A percentile compares a stretch with the other conserved stretches of the same genome.
phyloP scores from a whole-genome alignment of 768 basidiomycete species.

The Mycena sanguinolenta region DNA sequence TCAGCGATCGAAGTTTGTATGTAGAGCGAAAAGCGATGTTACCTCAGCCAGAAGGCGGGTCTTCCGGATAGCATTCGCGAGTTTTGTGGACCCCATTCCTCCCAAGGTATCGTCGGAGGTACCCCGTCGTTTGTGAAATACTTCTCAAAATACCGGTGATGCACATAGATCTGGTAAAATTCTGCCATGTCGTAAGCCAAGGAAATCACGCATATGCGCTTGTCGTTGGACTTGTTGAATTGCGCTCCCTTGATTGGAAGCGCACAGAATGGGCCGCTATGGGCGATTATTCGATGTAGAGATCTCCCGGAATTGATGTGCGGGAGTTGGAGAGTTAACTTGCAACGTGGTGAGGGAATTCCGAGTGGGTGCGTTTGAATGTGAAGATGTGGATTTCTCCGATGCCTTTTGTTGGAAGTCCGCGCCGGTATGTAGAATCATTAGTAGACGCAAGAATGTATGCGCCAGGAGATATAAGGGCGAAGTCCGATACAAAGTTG shows the following conservation, averaged over 20 bases:
- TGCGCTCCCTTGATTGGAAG: not conserved
- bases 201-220: constrained; percentile 18
- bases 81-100: constrained; percentile 29
- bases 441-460: not conserved
- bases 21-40: not conserved
- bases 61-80: constrained; percentile 24
- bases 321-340: constrained; percentile 13
- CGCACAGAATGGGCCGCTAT: constrained; percentile 29
- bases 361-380: not conserved
- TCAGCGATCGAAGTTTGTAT: not conserved
- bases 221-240: constrained; percentile 23
- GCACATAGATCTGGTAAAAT: constrained; percentile 8
- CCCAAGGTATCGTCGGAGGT: constrained; percentile 19
- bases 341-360: not conserved
- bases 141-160: constrained; percentile 23
- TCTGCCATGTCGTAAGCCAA: constrained; percentile 17
- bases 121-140: not conserved
- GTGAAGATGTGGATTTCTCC: not conserved
- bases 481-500: not conserved
- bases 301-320: not conserved
- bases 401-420: not conserved
- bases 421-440: not conserved
- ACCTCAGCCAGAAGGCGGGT: constrained; percentile 22
- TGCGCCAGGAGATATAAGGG: constrained; percentile 1
- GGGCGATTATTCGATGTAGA: not conserved